Evolutionary conservation across 306 rosid genomes (phyloP).

Genomic region (Lotus japonicus): DNA sequence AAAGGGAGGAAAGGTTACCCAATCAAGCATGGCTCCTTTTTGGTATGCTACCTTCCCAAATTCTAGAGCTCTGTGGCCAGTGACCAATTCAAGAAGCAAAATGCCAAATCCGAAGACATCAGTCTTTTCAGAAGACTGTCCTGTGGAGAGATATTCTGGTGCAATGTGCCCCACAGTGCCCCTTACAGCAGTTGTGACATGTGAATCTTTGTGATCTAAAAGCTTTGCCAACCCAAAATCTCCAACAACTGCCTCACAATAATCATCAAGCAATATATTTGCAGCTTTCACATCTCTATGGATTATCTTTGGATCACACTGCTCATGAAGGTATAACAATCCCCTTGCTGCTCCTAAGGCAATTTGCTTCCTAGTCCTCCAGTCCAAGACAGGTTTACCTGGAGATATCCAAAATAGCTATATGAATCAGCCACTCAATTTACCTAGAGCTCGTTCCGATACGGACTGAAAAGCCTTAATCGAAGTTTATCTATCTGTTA

Average conservation of each 20-base stretch:
- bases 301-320: conserved; percentile 92
- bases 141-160: conserved; percentile 92
- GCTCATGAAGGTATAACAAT: conserved; percentile 83
- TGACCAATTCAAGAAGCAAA: conserved; percentile 81
- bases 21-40: conserved; percentile 94
- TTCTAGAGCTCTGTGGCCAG: conserved; percentile 82
- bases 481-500: no score
- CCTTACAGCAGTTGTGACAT: conserved; percentile 92
- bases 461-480: no score
- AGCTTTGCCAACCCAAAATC: conserved; percentile 97
- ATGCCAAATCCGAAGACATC: conserved; percentile 95
- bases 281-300: conserved; percentile 98
- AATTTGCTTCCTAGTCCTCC: conserved; percentile 87
- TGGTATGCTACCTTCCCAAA: conserved; percentile 84
- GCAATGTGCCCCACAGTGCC: conserved; percentile 97
- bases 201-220: conserved; percentile 91
- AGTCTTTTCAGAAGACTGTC: conserved; percentile 94
- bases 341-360: conserved; percentile 91
- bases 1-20: conserved; percentile 42
- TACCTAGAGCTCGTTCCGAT: no score
- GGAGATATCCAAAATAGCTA: conserved; percentile 6
- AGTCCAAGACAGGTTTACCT: conserved; percentile 81
- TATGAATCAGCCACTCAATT: not conserved
- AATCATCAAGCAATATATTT: conserved; percentile 84
- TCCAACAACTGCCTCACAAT: conserved; percentile 93